Percentiles rank a stretch among this genome's conserved stretches.
These are phyloP conservation scores for Fomitopsis pinicola DNA, from an alignment of 1,284 basidiomycete species.

Conservation along the genomic window DNA sequence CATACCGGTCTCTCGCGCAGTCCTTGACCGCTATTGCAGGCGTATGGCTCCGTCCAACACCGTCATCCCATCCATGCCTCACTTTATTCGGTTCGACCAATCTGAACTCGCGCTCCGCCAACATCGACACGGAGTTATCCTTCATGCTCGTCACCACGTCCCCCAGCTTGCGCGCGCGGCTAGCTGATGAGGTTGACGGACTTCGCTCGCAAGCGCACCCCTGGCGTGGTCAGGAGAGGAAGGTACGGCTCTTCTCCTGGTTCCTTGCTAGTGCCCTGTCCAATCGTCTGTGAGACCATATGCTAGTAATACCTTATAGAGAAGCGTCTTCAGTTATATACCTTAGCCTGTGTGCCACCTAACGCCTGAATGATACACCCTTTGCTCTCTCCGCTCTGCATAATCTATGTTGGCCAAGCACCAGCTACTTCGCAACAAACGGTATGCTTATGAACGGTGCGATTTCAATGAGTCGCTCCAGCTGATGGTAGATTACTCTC, in stretches of 20 bases:
- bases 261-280: constrained; percentile 60
- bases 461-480: background rate
- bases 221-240: constrained; percentile 62
- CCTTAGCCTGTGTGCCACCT: background rate
- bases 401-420: too few relatives aligned
- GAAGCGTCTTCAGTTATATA: background rate
- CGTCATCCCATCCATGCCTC: constrained; percentile 53
- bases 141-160: constrained; percentile 78
- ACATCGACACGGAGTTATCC: constrained; percentile 91
- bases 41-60: constrained; percentile 76
- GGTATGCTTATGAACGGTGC: too few relatives aligned
- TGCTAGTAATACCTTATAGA: background rate
- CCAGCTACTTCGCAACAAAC: too few relatives aligned
- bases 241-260: constrained; percentile 69
- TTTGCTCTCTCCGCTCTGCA: too few relatives aligned
- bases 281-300: background rate
- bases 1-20: background rate
- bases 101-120: constrained; percentile 87
- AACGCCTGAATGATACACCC: background rate
- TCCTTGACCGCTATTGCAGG: constrained; percentile 41
- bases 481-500: background rate
- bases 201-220: constrained; percentile 43
- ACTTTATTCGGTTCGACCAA: constrained; percentile 97
- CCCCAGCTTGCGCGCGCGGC: constrained; percentile 31
- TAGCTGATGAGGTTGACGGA: constrained; percentile 41